Evolutionary conservation across 2,329 filamentous ascomycete genomes (phyloP), one percentile per base, ranked within the genome.

Genomic region (Lasiodiplodia sp.): DNA sequence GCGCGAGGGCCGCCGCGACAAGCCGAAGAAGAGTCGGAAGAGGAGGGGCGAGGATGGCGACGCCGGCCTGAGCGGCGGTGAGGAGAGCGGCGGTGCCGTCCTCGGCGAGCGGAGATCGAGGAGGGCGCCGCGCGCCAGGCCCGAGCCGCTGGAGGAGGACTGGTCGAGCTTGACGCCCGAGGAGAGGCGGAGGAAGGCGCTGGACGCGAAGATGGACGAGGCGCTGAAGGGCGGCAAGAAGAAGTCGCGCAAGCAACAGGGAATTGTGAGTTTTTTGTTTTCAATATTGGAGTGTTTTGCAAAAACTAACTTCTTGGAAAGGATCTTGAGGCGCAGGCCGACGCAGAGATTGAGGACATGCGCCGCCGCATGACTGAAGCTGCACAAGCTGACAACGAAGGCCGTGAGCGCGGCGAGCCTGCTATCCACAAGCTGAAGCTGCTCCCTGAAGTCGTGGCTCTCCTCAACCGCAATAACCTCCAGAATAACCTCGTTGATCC

Each of bases 381-480:
- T 18, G 97, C 95, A 70, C 88, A 94, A 79, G 88, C 89, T 47
- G 96, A 99, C 80, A 94, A 95, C 74, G 84, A 89, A 67, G 93
- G 93, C 49, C 94, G 96, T 73, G 87, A 91, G 72, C 86, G 89
- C 63, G 90, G 91, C 72, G 86, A 93, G 75, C 93, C 95, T 0
- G 96, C 96, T 37, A 88, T 94, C 69, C 91, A 97, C 82, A 99
- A 99, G 83, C 88, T 99, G 56, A 94, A 94, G 82, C 91, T 99
- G 73, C 88, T 99, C 18, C 94, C 95, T 1, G 91, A 97, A 78
- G 96, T 99, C 16, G 90, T 94, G 57, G 89, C 90, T 53, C 86
- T 98, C 23, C 87, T 99, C 70, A 97, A 96, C 79, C 92, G 94
- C 75, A 97, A 95, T 80, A 93, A 92, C 66, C 88, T 95, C 34